phyloP scores from a whole-genome alignment of 768 basidiomycete species.

The Strobilomyces confusus region DNA sequence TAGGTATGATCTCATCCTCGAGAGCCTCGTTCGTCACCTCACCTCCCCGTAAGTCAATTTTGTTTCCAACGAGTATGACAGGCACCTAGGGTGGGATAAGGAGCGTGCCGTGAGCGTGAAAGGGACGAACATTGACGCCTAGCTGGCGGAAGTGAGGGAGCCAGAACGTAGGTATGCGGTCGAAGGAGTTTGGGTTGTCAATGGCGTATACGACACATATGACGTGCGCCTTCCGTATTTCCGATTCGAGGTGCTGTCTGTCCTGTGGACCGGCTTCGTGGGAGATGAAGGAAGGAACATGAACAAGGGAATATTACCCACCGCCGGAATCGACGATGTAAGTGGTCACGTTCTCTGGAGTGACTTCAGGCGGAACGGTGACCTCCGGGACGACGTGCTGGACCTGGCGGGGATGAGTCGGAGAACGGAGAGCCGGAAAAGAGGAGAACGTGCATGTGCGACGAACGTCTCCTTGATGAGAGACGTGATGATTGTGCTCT shows the following conservation, averaged over 20 bases:
- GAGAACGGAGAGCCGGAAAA: not conserved
- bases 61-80: slow-evolving; percentile 96
- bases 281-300: slow-evolving; percentile 6
- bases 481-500: slow-evolving; percentile 95
- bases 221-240: slow-evolving; percentile 96
- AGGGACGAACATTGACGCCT: slow-evolving; percentile 80
- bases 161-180: slow-evolving; percentile 98
- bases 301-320: slow-evolving; percentile 35
- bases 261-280: slow-evolving; percentile 77
- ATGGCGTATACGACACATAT: slow-evolving; percentile 98
- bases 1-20: slow-evolving; percentile 92
- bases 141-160: slow-evolving; percentile 91
- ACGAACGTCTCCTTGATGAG: slow-evolving; percentile 96
- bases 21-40: slow-evolving; percentile 91
- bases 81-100: slow-evolving; percentile 60
- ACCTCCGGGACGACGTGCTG: slow-evolving; percentile 96
- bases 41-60: slow-evolving; percentile 93
- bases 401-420: slow-evolving; percentile 43
- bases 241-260: slow-evolving; percentile 83
- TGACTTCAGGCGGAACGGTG: slow-evolving; percentile 95
- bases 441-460: slow-evolving; percentile 57
- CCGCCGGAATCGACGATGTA: slow-evolving; percentile 98
- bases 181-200: slow-evolving; percentile 94
- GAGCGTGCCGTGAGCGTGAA: not conserved
- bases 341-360: slow-evolving; percentile 96